Base-by-base conservation (phyloP, 306 rosid species). In the Luffa aegyptiaca region DNA sequence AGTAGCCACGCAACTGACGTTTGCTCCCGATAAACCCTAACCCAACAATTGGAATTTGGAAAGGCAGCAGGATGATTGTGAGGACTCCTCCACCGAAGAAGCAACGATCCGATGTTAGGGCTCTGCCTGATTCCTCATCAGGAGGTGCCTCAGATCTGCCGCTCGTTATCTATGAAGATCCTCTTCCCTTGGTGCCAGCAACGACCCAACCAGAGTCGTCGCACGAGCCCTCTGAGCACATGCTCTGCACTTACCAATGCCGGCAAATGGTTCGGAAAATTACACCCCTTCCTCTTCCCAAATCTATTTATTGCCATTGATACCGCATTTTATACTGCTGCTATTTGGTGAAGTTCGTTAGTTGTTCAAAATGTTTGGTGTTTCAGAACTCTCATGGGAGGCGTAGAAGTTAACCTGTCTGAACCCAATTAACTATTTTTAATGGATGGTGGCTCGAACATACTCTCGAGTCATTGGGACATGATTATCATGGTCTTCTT, bases 181-280 rank as follows among this genome's bases (percentile, higher is more conserved):
- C 88, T 57, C 84, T 84, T 52, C 59, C 84, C 26, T 71, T 75
- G 14, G 52, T 20, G 18, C 61, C 59, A 13, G 87, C 77, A 84
- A 83, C 81, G 18, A 80, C 80, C 39, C 56, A 66, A 35, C 85
- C 56, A 42, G 85, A 69, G 73, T 61, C 70, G n/a, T 59, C 85
- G 13, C 62, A 49, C 35, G 62, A 62, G 13, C 71, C 81, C 56
- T 84, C 87, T 41, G 78, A 82, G 37, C 91, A 79, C 61, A 80
- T 84, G 85, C 91, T 88, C 72, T 88, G 99, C 93, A 95, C 99
- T 59, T 95, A 93, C 77, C 97, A 95, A 79, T 95, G 97, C 80
- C 99, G 97, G 80, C 99, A 95, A 88, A 88, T 95, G 99, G 99
- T 94, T 56, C 49, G 76, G 36, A 42, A 33, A 65, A 55, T 33